Base-by-base conservation (phyloP, 441 rosid species). In the Gossypium gossypioides region DNA sequence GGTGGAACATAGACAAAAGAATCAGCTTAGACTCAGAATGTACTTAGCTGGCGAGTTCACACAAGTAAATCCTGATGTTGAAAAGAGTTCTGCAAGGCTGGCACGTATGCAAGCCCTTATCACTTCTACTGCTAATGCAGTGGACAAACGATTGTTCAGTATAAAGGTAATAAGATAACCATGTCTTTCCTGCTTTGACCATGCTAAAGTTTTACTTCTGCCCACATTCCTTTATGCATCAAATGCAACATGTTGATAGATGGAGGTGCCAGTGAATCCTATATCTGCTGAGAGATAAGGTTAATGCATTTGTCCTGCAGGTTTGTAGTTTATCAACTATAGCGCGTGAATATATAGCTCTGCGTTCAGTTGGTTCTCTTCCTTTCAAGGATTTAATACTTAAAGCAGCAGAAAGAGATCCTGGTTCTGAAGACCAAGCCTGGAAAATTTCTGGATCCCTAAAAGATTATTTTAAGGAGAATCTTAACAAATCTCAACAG, bases 341-440 rank as follows among this genome's bases (percentile, higher is more conserved):
- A 79, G 80, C 82, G 66, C 98, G 96, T 79, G 97, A 94, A 84
- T 94, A 94, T 75, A 69, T 81, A 69, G 98, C 93, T 73, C 74
- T 94, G 54, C 77, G 90, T 77, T 89, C 93, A 55, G 81, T 94
- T 65, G 78, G 87, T 65, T 86, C 90, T 51, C 93, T 94, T 52
- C 94, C 98, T 57, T 94, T 94, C 88, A 94, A 84, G 88, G 91
- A 91, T 85, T 86, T 90, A 77, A 89, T 94, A 74, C 70, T 94
- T 60, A 80, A 78, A 24, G 96, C 89, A 58, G 65, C 81, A n/a
- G 91, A 83, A 72, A 81, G 77, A 75, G 82, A 72, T 71, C 78
- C 84, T 71, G 79, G 81, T 65, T 87, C 81, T 55, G 85, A 84
- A 81, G 84, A 87, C 75, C 87, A 83, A 74, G 77, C 91, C 9